Evolutionary conservation across 371 early-diverging fungal genomes (phyloP).

Genomic region (Umbelopsis sp.): DNA sequence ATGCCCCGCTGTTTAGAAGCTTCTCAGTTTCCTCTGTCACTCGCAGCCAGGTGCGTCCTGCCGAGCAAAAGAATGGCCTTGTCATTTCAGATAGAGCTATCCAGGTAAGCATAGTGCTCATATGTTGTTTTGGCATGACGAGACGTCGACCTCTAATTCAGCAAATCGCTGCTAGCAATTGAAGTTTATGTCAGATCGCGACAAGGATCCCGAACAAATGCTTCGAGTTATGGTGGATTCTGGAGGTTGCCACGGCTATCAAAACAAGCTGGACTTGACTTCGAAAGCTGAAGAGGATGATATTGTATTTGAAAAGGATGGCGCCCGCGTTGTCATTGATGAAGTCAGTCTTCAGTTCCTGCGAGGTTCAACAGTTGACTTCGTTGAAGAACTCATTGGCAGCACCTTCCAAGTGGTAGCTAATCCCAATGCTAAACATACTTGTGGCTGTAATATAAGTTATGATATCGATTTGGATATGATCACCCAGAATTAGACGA

Average conservation of each 20-base stretch:
- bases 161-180: constrained; percentile 55
- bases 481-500: constrained; percentile 36
- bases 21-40: background rate
- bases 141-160: background rate
- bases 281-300: constrained; percentile 75
- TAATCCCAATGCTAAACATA: constrained; percentile 89
- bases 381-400: constrained; percentile 92
- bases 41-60: background rate
- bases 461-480: constrained; percentile 59
- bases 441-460: constrained; percentile 89
- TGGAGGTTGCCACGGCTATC: constrained; percentile 96
- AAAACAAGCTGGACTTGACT: constrained; percentile 89
- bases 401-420: constrained; percentile 88
- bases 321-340: constrained; percentile 84
- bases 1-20: background rate
- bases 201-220: constrained; percentile 60
- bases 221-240: constrained; percentile 89
- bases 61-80: constrained; percentile 31
- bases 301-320: constrained; percentile 83
- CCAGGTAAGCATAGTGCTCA: constrained; percentile 33
- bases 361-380: constrained; percentile 88
- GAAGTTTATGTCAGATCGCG: constrained; percentile 59
- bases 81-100: constrained; percentile 45
- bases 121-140: background rate
- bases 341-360: constrained; percentile 81